Percentiles rank a stretch among this genome's conserved stretches.
These are phyloP conservation scores for Eleusine coracana DNA, from an alignment of 176 grass and related monocot genomes.

Conservation along the genomic window DNA sequence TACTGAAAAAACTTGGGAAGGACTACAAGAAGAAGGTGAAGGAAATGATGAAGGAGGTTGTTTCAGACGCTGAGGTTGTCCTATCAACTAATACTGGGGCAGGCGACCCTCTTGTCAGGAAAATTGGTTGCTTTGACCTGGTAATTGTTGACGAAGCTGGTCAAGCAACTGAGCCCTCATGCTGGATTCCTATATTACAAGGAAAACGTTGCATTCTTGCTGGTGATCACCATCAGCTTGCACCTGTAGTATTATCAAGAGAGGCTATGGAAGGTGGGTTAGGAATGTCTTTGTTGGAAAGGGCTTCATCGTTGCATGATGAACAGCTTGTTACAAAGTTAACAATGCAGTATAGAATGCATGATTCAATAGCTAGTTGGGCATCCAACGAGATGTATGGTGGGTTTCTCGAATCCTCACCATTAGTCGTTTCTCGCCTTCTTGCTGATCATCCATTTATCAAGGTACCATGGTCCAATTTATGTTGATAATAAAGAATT, in stretches of 20 bases:
- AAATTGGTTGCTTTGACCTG: constrained; percentile 72
- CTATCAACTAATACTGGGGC: constrained; percentile 85
- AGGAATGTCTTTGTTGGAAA: constrained; percentile 81
- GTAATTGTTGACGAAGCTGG: constrained; percentile 90
- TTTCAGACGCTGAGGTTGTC: constrained; percentile 75
- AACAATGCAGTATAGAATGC: constrained; percentile 80
- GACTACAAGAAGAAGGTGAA: constrained; percentile 78
- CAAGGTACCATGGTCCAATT: constrained; percentile 50
- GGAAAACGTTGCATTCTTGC: constrained; percentile 88
- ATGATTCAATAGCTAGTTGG: constrained; percentile 89
- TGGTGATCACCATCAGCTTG: constrained; percentile 78
- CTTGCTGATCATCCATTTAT: constrained; percentile 79
- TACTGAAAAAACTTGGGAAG: constrained; percentile 76
- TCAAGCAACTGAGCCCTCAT: constrained; percentile 87
- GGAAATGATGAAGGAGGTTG: constrained; percentile 72
- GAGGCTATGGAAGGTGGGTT: constrained; percentile 83
- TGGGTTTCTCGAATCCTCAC: constrained; percentile 64
- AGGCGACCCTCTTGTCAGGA: constrained; percentile 76
- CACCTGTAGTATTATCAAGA: constrained; percentile 84
- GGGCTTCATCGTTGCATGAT: constrained; percentile 71
- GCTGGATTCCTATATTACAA: constrained; percentile 90
- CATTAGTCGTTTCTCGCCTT: constrained; percentile 66
- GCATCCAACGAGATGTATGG: constrained; percentile 89
- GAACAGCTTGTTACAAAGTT: constrained; percentile 67
- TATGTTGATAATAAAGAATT: constrained; percentile 22